Evolutionary conservation across 495 filamentous ascomycete genomes (phyloP).

Genomic region (Evernia prunastri): DNA sequence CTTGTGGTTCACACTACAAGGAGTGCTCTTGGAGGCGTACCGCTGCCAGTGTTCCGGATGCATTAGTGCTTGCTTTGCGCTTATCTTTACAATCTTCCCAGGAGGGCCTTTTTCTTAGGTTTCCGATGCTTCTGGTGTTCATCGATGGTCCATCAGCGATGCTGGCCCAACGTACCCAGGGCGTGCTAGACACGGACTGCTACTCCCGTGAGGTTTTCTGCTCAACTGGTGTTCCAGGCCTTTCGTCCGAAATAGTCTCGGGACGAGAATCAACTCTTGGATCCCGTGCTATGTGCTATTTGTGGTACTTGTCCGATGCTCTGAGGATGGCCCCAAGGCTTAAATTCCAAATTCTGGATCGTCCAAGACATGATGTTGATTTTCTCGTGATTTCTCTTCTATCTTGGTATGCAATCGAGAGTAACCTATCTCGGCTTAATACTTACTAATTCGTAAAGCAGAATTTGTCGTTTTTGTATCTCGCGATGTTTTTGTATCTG

Average conservation of each 20-base stretch:
- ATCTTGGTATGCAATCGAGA: slow-evolving; percentile 7
- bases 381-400: too few relatives aligned
- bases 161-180: neutral
- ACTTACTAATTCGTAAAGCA: neutral
- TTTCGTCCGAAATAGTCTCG: neutral
- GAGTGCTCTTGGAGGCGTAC: neutral
- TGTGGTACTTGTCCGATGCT: neutral
- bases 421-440: neutral
- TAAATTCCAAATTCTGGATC: neutral
- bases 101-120: neutral
- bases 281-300: neutral
- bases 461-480: neutral
- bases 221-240: neutral
- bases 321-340: neutral
- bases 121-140: neutral
- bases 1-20: neutral
- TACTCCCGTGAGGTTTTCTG: neutral
- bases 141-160: slow-evolving; percentile 3
- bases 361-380: neutral
- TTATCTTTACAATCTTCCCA: neutral
- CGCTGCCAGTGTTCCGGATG: neutral
- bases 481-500: slow-evolving; percentile 2
- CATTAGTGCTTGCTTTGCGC: neutral
- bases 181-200: neutral
- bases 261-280: neutral